These are phyloP conservation scores for Blepharisma undulans DNA, from an alignment of 169 alveolate genomes.

Conservation along the genomic window DNA sequence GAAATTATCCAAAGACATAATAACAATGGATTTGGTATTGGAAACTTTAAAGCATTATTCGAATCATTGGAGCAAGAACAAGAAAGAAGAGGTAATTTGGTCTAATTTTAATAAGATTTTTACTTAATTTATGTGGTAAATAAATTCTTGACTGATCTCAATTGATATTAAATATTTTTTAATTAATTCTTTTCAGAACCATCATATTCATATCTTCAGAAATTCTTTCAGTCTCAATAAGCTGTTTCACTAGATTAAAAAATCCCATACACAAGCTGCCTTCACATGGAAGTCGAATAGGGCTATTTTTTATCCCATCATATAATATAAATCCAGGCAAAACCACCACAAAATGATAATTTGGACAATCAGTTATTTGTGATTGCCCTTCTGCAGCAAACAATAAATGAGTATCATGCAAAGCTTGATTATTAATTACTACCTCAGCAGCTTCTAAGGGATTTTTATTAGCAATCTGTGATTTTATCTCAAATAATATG, in stretches of 20 bases:
- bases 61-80: constrained; percentile 80
- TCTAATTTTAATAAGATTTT: neutral
- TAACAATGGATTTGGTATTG: constrained; percentile 83
- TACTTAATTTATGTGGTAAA: neutral
- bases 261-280: constrained; percentile 4
- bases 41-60: constrained; percentile 83
- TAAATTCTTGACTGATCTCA: too few relatives aligned
- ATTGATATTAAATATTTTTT: too few relatives aligned
- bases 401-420: constrained; percentile 57
- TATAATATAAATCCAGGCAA: neutral
- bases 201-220: constrained; percentile 9
- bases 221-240: neutral
- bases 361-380: neutral
- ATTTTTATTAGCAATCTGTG: constrained; percentile 42
- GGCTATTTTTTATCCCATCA: constrained; percentile 20
- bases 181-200: constrained; percentile 13
- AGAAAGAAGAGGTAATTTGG: constrained; percentile 71
- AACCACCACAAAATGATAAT: constrained; percentile 25
- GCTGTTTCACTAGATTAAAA: neutral
- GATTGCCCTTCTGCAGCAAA: constrained; percentile 32
- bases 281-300: neutral
- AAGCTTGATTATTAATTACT: constrained; percentile 58
- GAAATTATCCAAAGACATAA: constrained; percentile 80
- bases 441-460: constrained; percentile 60
- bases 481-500: constrained; percentile 50